Evolutionary conservation across 2,329 filamentous ascomycete species (phyloP).

Genomic region (Xylaria polymorpha): DNA sequence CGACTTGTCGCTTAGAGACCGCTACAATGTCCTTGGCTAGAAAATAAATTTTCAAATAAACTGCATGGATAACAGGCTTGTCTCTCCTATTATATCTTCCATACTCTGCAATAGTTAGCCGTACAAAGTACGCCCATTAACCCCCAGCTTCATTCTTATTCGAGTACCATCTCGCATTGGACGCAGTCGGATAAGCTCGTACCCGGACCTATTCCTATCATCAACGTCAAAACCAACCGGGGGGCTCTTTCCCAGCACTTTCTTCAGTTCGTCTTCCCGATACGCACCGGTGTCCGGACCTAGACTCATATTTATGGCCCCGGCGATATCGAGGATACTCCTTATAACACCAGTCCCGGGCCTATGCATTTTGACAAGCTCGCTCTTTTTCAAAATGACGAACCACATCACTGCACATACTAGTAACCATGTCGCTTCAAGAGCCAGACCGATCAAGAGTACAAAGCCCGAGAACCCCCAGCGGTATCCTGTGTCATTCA

Average conservation of each 20-base stretch:
- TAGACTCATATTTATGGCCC: not conserved
- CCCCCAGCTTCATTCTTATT: too few relatives aligned
- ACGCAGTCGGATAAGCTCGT: too few relatives aligned
- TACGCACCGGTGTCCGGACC: conserved; percentile 1
- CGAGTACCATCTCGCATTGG: too few relatives aligned
- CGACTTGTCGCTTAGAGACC: too few relatives aligned
- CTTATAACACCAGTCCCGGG: conserved; percentile 7
- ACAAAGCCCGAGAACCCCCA: not conserved
- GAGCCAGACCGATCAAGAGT: not conserved
- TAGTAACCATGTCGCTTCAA: conserved; percentile 1
- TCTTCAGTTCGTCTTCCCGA: not conserved
- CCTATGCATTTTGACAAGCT: conserved; percentile 1
- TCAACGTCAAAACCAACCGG: not conserved
- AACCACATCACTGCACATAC: not conserved
- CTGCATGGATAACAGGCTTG: too few relatives aligned
- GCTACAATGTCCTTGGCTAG: too few relatives aligned
- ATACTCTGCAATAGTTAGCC: too few relatives aligned
- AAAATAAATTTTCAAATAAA: too few relatives aligned
- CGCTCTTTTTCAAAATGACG: not conserved
- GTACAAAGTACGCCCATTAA: too few relatives aligned
- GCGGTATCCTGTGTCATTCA: conserved; percentile 2
- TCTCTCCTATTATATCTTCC: too few relatives aligned
- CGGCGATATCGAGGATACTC: not conserved
- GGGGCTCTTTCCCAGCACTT: not conserved
- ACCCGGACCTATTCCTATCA: too few relatives aligned